Evolutionary conservation across 2,329 filamentous ascomycete species (phyloP).

Genomic region (Lasiodiplodia sp.): DNA sequence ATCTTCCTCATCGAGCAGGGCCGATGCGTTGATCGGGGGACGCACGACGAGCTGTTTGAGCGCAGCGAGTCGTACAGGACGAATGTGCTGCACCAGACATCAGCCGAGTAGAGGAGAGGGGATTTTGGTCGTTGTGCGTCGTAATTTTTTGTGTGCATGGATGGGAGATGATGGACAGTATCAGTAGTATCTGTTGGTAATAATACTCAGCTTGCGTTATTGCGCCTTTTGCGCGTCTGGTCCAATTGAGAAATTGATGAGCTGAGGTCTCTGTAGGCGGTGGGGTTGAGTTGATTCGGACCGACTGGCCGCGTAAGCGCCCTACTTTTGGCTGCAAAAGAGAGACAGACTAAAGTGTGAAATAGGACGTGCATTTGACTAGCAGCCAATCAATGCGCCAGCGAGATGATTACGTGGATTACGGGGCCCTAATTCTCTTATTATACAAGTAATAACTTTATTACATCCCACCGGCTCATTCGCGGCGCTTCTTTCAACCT

Average conservation of each 20-base stretch:
- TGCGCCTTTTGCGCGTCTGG: not conserved
- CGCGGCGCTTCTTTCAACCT: not conserved
- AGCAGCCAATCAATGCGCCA: not conserved
- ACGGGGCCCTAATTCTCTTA: no score
- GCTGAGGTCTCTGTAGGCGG: no score
- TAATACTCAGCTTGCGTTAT: not conserved
- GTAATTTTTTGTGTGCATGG: not conserved
- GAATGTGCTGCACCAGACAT: constrained; percentile 60
- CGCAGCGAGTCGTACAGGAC: constrained; percentile 58
- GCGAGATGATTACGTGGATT: not conserved
- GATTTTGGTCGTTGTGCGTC: not conserved
- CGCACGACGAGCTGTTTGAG: constrained; percentile 57
- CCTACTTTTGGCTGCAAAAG: not conserved
- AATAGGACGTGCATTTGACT: not conserved
- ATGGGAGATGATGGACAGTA: not conserved
- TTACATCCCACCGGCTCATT: not conserved
- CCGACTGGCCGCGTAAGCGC: not conserved
- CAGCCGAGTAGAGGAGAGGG: not conserved
- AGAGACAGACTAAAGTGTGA: not conserved
- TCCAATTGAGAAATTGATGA: no score
- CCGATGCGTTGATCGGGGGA: constrained; percentile 57
- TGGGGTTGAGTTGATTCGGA: no score
- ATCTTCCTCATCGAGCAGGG: constrained; percentile 56
- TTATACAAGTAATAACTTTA: not conserved
- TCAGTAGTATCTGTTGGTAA: not conserved